Base-by-base conservation (phyloP, 2,329 filamentous ascomycete species). In the Fusarium sp. region DNA sequence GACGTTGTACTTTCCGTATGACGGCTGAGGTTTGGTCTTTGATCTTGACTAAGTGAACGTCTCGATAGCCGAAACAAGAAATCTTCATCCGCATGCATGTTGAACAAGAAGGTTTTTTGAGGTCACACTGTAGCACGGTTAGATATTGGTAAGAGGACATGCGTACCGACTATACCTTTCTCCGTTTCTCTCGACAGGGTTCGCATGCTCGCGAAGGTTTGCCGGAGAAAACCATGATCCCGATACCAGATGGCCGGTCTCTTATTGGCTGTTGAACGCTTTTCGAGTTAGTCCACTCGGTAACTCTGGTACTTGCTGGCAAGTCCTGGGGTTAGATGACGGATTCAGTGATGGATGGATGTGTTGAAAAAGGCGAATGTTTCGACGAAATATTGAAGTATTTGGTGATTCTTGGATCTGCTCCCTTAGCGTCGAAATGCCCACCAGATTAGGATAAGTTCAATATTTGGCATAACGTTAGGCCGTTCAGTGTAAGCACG, bases 221-320 rank as follows among this genome's bases (percentile, higher is more conserved):
- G 9, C 59, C 59, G 1, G 59, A 61, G 30, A 61, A 61, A 37
- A 61, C 59, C 59, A 61, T 61, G 30, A 4, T 30, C 4, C 10
- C 15, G 23, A 15, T 30, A 25, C 38, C 13, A 15, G 43, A 25
- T 16, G 23, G 1, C 15, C 13, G 2, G n/a, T 33, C 19, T 46
- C 10, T 28, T 33, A 58, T 58, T 50, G 54, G 32, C 40, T 37
- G 2, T 11, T 28, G 30, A 25, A 9, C 10, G 9, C 5, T 35
- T 21, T 21, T 37, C 7, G 7, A 23, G 5, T 18, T 28, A 18
- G 23, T n/a, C 11, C 2, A 7, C 15, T 40, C 0, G 21, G 50
- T 18, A 0, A 6, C 1, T 30, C 9, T 9, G 2, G 3, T 3
- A 0, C 4, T 28, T 28, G 0, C 0, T 12, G 1, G 5, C 4